Percentiles rank a stretch among this genome's conserved stretches.
Evolutionary conservation across 169 alveolate genomes (phyloP).

Genomic region (Perkinsus chesapeaki): DNA sequence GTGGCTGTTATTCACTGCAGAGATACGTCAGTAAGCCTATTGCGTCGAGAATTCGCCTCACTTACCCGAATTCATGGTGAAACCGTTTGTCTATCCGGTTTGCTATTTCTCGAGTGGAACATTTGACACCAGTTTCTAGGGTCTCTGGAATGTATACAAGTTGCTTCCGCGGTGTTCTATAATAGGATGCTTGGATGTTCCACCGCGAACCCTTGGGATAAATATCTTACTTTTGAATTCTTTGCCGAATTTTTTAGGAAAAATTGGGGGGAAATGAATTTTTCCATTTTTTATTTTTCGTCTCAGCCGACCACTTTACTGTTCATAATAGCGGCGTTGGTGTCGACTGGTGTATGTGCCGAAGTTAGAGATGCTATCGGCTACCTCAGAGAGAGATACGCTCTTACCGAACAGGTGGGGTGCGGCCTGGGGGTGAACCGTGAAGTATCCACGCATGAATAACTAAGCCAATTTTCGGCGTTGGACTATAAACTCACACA

Average conservation of each 20-base stretch:
- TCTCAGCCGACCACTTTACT: neutral
- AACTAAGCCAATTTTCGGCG: too few relatives aligned
- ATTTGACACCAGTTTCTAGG: neutral
- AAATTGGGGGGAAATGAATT: too few relatives aligned
- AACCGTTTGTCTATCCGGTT: too few relatives aligned
- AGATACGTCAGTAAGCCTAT: neutral
- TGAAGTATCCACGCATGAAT: too few relatives aligned
- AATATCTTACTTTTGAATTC: too few relatives aligned
- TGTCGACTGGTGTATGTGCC: neutral
- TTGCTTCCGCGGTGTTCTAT: neutral
- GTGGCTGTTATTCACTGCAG: neutral
- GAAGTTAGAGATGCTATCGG: neutral
- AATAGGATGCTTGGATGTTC: neutral
- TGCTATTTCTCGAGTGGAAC: too few relatives aligned
- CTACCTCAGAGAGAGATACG: neutral
- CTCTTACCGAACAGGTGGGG: neutral
- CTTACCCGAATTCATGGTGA: too few relatives aligned
- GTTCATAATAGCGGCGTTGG: neutral
- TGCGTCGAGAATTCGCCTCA: too few relatives aligned
- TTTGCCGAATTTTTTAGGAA: too few relatives aligned
- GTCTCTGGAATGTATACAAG: neutral
- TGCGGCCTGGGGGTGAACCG: neutral
- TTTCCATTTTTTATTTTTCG: too few relatives aligned
- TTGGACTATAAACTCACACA: too few relatives aligned
- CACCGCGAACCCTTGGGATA: too few relatives aligned